phyloP scores from a whole-genome alignment of 306 rosid genomes.

The Cucumis hystrix region DNA sequence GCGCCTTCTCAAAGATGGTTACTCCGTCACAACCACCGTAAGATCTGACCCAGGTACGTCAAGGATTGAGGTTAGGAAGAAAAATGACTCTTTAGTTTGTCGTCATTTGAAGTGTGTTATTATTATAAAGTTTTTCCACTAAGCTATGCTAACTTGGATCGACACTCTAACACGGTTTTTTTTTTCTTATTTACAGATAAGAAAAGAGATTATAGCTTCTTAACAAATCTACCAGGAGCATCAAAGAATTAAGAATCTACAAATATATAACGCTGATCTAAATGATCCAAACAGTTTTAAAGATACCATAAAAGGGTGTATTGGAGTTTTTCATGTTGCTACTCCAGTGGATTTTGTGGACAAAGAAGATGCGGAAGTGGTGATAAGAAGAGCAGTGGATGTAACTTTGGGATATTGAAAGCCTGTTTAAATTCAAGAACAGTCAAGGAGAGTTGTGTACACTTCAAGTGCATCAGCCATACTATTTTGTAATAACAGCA shows the following conservation, averaged over 20 bases:
- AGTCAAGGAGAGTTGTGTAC: conserved; percentile 40
- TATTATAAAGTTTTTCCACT: too few relatives aligned
- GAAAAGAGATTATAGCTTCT: conserved; percentile 4
- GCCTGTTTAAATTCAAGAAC: conserved; percentile 30
- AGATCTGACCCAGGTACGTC: conserved; percentile 21
- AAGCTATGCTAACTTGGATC: too few relatives aligned
- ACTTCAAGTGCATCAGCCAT: conserved; percentile 20
- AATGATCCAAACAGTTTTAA: background rate
- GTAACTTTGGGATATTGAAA: conserved; percentile 22
- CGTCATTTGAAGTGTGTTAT: too few relatives aligned
- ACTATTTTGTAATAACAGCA: too few relatives aligned
- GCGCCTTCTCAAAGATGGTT: conserved; percentile 47
- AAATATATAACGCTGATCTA: conserved; percentile 32
- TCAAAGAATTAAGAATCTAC: conserved; percentile 28
- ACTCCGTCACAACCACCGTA: conserved; percentile 32
- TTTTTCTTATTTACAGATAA: background rate
- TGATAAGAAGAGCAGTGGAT: conserved; percentile 27
- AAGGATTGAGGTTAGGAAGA: background rate
- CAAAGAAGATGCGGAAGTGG: conserved; percentile 25
- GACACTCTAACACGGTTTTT: background rate
- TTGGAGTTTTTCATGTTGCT: background rate
- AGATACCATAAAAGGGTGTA: background rate
- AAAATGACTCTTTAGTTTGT: too few relatives aligned
- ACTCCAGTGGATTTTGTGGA: background rate
- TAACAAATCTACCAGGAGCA: conserved; percentile 38